Conservation (phyloP, 2,329 filamentous ascomycete genomes). For the Clonostachys solani region DNA sequence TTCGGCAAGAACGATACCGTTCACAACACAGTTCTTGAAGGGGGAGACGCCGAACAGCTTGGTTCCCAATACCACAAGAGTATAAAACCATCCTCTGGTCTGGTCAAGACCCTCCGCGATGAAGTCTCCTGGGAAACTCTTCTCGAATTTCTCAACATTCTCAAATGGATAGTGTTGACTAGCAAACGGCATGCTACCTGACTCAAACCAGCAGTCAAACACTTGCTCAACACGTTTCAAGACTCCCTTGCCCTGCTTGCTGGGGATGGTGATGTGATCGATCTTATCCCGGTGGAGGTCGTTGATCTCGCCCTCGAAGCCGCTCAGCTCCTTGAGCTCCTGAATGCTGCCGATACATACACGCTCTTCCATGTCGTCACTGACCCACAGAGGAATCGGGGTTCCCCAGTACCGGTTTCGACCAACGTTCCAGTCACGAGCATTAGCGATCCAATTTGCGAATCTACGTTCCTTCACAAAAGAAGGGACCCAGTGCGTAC, state of each 20-base stretch:
- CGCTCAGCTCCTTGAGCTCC: slow-evolving; percentile 81
- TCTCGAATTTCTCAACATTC: slow-evolving; percentile 75
- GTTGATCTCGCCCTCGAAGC: slow-evolving; percentile 76
- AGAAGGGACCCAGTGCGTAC: slow-evolving; percentile 85
- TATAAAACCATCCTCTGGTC: slow-evolving; percentile 97
- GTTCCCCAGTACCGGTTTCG: slow-evolving; percentile 96
- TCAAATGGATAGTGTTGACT: slow-evolving; percentile 91
- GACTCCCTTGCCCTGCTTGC: slow-evolving; percentile 79
- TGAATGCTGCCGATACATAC: slow-evolving; percentile 82
- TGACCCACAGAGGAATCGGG: slow-evolving; percentile 87
- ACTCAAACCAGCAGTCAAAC: slow-evolving; percentile 97
- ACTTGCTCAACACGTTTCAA: slow-evolving; percentile 80
- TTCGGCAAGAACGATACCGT: slow-evolving; percentile 88
- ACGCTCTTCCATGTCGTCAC: slow-evolving; percentile 81
- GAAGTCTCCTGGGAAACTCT: slow-evolving; percentile 86
- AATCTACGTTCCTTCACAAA: slow-evolving; percentile 92
- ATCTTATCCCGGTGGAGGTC: slow-evolving; percentile 93
- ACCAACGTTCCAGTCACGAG: slow-evolving; percentile 93
- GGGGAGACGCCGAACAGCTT: slow-evolving; percentile 81
- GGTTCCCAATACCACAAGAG: slow-evolving; percentile 80
- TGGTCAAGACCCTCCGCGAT: slow-evolving; percentile 92
- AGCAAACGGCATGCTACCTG: slow-evolving; percentile 91
- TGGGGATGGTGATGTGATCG: slow-evolving; percentile 91
- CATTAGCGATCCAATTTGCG: slow-evolving; percentile 85
- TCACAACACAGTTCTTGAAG: slow-evolving; percentile 96